These are phyloP conservation scores for Thozetella sp. DNA, from an alignment of 495 filamentous ascomycete species.

Conservation along the genomic window DNA sequence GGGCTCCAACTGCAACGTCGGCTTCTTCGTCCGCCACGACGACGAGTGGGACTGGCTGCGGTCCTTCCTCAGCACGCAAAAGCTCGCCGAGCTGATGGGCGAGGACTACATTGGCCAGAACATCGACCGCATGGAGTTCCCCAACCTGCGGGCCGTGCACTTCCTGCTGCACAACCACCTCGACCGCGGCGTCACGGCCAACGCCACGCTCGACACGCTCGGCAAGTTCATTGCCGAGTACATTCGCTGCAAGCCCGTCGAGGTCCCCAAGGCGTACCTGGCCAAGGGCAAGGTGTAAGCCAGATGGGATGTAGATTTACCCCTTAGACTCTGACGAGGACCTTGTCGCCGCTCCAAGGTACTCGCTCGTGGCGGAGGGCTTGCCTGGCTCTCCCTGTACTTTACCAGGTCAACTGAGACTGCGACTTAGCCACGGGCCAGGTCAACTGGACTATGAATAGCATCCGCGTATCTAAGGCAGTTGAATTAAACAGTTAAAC, in stretches of 20 bases:
- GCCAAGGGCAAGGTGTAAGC: slow-evolving; percentile 1
- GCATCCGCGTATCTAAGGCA: too few relatives aligned
- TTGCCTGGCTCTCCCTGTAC: too few relatives aligned
- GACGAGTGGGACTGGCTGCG: slow-evolving; percentile 37
- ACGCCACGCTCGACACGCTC: slow-evolving; percentile 25
- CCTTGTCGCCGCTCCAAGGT: too few relatives aligned
- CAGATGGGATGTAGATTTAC: too few relatives aligned
- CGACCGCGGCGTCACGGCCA: slow-evolving; percentile 24
- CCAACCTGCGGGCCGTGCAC: slow-evolving; percentile 22
- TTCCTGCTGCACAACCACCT: slow-evolving; percentile 32
- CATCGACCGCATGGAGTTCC: slow-evolving; percentile 16
- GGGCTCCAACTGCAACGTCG: slow-evolving; percentile 25
- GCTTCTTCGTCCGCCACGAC: slow-evolving; percentile 28
- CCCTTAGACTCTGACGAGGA: too few relatives aligned
- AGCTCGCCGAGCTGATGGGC: slow-evolving; percentile 29
- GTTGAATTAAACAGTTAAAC: too few relatives aligned
- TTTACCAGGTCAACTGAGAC: too few relatives aligned
- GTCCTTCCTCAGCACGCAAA: slow-evolving; percentile 26
- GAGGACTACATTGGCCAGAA: slow-evolving; percentile 32
- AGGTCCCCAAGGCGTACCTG: slow-evolving; percentile 16
- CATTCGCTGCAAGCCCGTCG: slow-evolving; percentile 14
- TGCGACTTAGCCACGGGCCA: too few relatives aligned
- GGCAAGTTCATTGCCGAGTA: slow-evolving; percentile 25
- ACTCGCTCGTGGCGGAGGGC: too few relatives aligned
- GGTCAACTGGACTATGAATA: too few relatives aligned